These are phyloP conservation scores for Rhizoclosmatium globosum DNA, from an alignment of 192 early-diverging fungal species.

Conservation along the genomic window DNA sequence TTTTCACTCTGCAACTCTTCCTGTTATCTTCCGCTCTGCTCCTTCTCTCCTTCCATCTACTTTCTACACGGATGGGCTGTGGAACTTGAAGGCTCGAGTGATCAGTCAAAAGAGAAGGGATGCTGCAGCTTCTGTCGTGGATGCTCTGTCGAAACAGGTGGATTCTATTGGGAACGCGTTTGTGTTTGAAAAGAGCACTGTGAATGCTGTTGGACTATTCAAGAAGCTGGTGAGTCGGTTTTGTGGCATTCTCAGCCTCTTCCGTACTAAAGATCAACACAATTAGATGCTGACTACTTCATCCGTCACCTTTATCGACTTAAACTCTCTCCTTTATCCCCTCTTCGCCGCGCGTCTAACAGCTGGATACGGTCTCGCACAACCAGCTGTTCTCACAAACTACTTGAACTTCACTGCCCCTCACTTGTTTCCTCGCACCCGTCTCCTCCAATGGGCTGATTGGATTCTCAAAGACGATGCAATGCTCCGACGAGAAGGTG, in stretches of 20 bases:
- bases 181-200: not conserved
- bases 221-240: constrained; percentile 7
- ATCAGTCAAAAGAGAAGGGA: constrained; percentile 6
- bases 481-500: constrained; percentile 31
- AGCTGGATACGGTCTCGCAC: constrained; percentile 2
- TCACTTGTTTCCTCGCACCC: constrained; percentile 9
- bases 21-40: constrained; percentile 7
- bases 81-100: constrained; percentile 11
- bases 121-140: not conserved
- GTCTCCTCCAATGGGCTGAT: constrained; percentile 38
- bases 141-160: not conserved
- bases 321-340: constrained; percentile 17
- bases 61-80: constrained; percentile 9
- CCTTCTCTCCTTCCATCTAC: constrained; percentile 23
- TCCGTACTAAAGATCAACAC: not conserved
- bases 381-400: constrained; percentile 4
- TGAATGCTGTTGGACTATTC: constrained; percentile 8
- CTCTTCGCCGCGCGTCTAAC: constrained; percentile 18
- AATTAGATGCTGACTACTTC: constrained; percentile 25
- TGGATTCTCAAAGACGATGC: constrained; percentile 40
- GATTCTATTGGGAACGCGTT: not conserved
- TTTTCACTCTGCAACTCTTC: constrained; percentile 21
- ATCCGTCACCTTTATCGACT: constrained; percentile 13
- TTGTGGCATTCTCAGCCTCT: no score
- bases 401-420: constrained; percentile 34